Percentiles rank a stretch among this genome's conserved stretches.
phyloP scores from a whole-genome alignment of 805 yeast genomes.

The Candida montana region DNA sequence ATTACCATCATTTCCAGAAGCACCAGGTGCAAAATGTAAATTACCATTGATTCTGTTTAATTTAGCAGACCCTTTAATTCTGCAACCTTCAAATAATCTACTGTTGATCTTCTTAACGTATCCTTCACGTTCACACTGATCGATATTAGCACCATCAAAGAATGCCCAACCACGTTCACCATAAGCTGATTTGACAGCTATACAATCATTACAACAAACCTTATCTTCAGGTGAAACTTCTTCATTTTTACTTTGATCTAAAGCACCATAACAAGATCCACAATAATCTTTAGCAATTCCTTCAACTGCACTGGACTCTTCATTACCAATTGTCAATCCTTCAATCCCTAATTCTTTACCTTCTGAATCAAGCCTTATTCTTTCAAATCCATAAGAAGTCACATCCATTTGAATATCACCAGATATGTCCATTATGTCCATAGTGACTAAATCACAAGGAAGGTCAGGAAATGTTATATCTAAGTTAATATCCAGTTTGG shows the following conservation, averaged over 20 bases:
- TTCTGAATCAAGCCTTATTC: constrained; percentile 52
- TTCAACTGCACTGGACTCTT: constrained; percentile 17
- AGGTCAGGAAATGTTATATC: constrained; percentile 79
- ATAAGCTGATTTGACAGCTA: constrained; percentile 74
- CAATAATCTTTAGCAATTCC: constrained; percentile 47
- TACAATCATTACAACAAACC: constrained; percentile 82
- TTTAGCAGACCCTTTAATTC: constrained; percentile 71
- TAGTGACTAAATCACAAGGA: constrained; percentile 77
- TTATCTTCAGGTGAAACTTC: constrained; percentile 33
- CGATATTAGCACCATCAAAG: constrained; percentile 79
- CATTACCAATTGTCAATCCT: constrained; percentile 38
- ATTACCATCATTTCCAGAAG: constrained; percentile 51
- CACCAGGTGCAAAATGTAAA: constrained; percentile 95
- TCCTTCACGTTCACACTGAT: constrained; percentile 88
- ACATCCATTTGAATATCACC: constrained; percentile 82
- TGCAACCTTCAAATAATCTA: constrained; percentile 78
- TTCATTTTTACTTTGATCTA: constrained; percentile 48
- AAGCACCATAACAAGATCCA: constrained; percentile 90
- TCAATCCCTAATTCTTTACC: constrained; percentile 45
- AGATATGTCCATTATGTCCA: constrained; percentile 84
- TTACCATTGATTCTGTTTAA: constrained; percentile 87
- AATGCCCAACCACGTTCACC: constrained; percentile 80
- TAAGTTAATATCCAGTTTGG: constrained; percentile 68
- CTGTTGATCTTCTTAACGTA: constrained; percentile 60
- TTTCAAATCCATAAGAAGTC: constrained; percentile 62